Conservation (phyloP, 2,329 filamentous ascomycete species). For the Aureobasidium sp. region DNA sequence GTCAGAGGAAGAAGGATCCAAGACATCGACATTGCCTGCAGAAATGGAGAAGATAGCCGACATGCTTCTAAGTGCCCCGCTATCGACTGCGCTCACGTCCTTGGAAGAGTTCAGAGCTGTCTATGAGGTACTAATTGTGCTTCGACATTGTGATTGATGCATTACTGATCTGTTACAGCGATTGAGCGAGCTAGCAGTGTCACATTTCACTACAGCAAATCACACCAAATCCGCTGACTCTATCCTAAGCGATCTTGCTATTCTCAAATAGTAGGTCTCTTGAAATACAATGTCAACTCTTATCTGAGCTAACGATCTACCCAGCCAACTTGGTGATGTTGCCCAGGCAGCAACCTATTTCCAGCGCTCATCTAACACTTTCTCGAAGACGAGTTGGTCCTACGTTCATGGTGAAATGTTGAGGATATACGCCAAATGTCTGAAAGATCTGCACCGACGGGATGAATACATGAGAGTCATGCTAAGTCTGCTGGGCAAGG, state of each 20-base stretch:
- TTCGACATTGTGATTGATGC: too few relatives aligned
- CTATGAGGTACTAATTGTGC: slow-evolving; percentile 32
- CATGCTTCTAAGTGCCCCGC: slow-evolving; percentile 20
- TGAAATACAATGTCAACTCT: background rate
- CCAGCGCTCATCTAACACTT: slow-evolving; percentile 68
- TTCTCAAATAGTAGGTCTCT: slow-evolving; percentile 55
- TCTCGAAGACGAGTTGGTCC: slow-evolving; percentile 71
- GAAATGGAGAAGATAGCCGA: background rate
- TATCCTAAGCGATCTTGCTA: slow-evolving; percentile 75
- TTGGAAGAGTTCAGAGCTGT: slow-evolving; percentile 33
- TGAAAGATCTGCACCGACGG: slow-evolving; percentile 66
- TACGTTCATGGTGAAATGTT: slow-evolving; percentile 76
- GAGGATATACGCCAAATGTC: slow-evolving; percentile 74
- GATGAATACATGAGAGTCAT: slow-evolving; percentile 74
- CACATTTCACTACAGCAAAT: slow-evolving; percentile 73
- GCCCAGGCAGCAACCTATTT: slow-evolving; percentile 70
- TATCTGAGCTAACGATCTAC: background rate
- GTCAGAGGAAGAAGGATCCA: too few relatives aligned
- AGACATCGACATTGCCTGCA: background rate
- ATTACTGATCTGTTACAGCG: slow-evolving; percentile 42
- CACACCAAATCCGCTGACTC: slow-evolving; percentile 71
- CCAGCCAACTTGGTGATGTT: slow-evolving; percentile 60
- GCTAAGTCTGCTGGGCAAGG: slow-evolving; percentile 66
- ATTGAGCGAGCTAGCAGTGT: slow-evolving; percentile 76
- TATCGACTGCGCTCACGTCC: slow-evolving; percentile 30